Evolutionary conservation across 108 stramenopile genomes (phyloP).

Genomic region (Pelagomonas calceolata): DNA sequence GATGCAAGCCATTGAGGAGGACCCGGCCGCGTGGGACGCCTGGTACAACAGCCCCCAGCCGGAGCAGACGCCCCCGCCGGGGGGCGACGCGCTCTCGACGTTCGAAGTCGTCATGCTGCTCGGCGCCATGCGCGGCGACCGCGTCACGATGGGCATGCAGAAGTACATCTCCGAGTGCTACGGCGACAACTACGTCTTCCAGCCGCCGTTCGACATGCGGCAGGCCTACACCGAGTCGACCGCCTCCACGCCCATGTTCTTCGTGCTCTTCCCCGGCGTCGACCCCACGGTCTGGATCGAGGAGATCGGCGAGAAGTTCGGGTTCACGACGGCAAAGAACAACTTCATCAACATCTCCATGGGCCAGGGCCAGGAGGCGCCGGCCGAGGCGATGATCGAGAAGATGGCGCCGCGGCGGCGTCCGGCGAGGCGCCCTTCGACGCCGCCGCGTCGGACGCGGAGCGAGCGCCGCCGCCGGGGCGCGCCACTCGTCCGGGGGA

Average conservation of each 20-base stretch:
- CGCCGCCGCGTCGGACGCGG: too few relatives aligned
- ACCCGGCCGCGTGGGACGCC: conserved; percentile 43
- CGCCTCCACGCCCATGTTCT: conserved; percentile 49
- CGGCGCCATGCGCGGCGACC: conserved; percentile 50
- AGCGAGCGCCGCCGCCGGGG: too few relatives aligned
- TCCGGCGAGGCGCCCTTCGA: too few relatives aligned
- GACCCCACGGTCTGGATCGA: conserved; percentile 59
- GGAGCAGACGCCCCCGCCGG: conserved; percentile 15
- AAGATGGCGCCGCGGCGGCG: too few relatives aligned
- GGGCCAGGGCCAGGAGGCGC: conserved; percentile 56
- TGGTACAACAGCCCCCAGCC: conserved; percentile 48
- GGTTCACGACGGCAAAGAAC: conserved; percentile 36
- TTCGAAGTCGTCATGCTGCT: conserved; percentile 43
- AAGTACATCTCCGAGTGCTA: conserved; percentile 32
- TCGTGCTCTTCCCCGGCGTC: conserved; percentile 58
- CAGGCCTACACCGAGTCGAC: conserved; percentile 33
- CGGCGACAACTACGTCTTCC: conserved; percentile 40
- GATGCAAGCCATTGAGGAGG: conserved; percentile 1
- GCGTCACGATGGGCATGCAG: conserved; percentile 42
- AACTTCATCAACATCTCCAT: conserved; percentile 60
- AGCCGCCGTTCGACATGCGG: conserved; percentile 51
- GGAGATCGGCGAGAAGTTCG: conserved; percentile 34
- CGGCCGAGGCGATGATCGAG: conserved; percentile 23
- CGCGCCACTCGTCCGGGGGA: too few relatives aligned
- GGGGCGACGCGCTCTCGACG: conserved; percentile 29